These are phyloP conservation scores for Handroanthus guayacan DNA, from an alignment of 257 asterid genomes.

Conservation along the genomic window DNA sequence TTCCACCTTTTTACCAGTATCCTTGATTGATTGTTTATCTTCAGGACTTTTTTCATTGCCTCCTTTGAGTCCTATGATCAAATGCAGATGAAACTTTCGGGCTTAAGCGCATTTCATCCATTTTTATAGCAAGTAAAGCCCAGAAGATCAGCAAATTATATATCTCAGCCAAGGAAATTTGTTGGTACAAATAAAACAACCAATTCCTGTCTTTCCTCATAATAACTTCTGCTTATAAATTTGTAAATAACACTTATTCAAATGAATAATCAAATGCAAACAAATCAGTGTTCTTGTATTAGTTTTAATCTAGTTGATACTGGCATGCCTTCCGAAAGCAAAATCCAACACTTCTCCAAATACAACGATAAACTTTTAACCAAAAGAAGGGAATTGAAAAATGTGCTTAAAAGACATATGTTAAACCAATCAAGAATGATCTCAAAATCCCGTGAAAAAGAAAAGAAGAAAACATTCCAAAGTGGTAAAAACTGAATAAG, in stretches of 20 bases:
- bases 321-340: neutral
- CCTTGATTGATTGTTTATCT: constrained; percentile 40
- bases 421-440: neutral
- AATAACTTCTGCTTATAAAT: constrained; percentile 10
- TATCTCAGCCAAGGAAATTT: neutral
- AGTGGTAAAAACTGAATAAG: neutral
- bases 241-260: constrained; percentile 4
- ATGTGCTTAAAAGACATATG: neutral
- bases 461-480: neutral
- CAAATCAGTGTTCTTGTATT: neutral
- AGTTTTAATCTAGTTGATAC: neutral
- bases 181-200: constrained; percentile 21
- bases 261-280: neutral
- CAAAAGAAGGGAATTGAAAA: neutral
- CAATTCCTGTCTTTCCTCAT: constrained; percentile 19
- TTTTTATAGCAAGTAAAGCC: constrained; percentile 22
- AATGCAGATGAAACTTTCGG: constrained; percentile 25
- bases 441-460: neutral
- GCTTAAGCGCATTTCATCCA: constrained; percentile 20
- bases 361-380: neutral
- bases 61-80: constrained; percentile 49
- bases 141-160: neutral
- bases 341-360: neutral
- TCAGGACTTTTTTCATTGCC: constrained; percentile 40
- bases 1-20: constrained; percentile 45